Conservation (phyloP, 805 yeast genomes). For the Sugiyamaella mastotermitis region DNA sequence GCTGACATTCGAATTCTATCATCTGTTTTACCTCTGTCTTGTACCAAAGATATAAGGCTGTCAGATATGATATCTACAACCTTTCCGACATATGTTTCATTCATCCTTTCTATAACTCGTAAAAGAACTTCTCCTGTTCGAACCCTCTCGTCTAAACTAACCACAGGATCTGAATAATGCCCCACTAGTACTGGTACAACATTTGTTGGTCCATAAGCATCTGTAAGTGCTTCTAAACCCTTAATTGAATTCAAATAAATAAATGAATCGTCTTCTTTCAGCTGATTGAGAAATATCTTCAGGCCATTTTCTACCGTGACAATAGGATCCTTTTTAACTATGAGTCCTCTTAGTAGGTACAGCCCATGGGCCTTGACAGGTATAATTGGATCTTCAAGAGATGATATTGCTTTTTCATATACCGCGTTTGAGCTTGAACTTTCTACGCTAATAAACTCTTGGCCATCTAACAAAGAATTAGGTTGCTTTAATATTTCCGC, state of each 20-base stretch:
- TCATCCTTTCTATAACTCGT: slow-evolving; percentile 47
- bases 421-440: slow-evolving; percentile 4
- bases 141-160: slow-evolving; percentile 58
- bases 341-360: slow-evolving; percentile 51
- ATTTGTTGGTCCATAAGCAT: slow-evolving; percentile 33
- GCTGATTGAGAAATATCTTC: slow-evolving; percentile 53
- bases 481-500: slow-evolving; percentile 16
- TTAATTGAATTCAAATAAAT: slow-evolving; percentile 80
- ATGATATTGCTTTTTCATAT: slow-evolving; percentile 55
- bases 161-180: slow-evolving; percentile 24
- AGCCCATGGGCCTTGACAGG: slow-evolving; percentile 88
- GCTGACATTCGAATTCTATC: slow-evolving; percentile 74
- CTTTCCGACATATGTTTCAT: slow-evolving; percentile 43
- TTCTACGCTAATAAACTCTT: slow-evolving; percentile 2
- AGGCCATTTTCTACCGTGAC: slow-evolving; percentile 48
- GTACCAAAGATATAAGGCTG: slow-evolving; percentile 32
- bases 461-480: slow-evolving; percentile 11
- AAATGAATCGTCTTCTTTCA: slow-evolving; percentile 79
- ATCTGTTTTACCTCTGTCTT: slow-evolving; percentile 34
- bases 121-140: slow-evolving; percentile 77
- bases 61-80: slow-evolving; percentile 39
- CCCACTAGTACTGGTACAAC: slow-evolving; percentile 37
- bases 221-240: slow-evolving; percentile 61
- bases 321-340: slow-evolving; percentile 44
- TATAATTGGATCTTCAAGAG: slow-evolving; percentile 68